Evolutionary conservation across 495 filamentous ascomycete genomes (phyloP).

Genomic region (Daldinia loculata): DNA sequence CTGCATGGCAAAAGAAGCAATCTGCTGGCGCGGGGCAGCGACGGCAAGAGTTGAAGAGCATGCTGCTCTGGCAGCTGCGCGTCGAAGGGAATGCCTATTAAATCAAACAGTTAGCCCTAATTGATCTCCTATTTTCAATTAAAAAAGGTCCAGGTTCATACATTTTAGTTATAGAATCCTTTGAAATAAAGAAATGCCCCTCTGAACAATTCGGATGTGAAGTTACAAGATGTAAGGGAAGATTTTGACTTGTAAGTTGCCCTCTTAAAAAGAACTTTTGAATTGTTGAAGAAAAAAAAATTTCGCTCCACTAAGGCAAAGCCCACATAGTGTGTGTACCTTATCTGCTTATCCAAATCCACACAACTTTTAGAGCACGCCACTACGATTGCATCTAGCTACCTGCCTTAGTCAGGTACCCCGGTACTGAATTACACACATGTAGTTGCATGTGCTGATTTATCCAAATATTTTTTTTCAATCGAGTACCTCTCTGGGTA

Average conservation of each 20-base stretch:
- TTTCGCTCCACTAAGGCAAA: conserved; percentile 9
- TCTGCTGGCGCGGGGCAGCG: conserved; percentile 52
- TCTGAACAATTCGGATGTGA: not conserved
- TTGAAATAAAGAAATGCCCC: not conserved
- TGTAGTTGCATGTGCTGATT: too few species aligned
- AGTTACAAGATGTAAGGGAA: not conserved
- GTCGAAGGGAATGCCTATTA: conserved; percentile 64
- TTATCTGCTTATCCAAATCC: not conserved
- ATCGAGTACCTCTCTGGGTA: too few species aligned
- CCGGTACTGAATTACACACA: not conserved
- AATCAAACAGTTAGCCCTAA: conserved; percentile 22
- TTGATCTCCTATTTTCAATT: not conserved
- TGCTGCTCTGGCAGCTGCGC: conserved; percentile 65
- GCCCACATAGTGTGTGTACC: conserved; percentile 1
- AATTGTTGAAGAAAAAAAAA: conserved; percentile 21
- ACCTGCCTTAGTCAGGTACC: not conserved
- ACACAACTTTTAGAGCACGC: not conserved
- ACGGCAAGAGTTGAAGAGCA: conserved; percentile 58
- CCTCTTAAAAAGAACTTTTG: not conserved
- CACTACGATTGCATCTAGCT: not conserved
- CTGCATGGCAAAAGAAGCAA: conserved; percentile 44
- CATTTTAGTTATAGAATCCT: not conserved
- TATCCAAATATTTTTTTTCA: too few species aligned
- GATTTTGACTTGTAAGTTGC: not conserved
- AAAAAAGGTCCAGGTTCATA: not conserved